A percentile compares a stretch with the other conserved stretches of the same genome.
phyloP scores from a whole-genome alignment of 2,329 filamentous ascomycete genomes.

The Aspergillus japonicus region DNA sequence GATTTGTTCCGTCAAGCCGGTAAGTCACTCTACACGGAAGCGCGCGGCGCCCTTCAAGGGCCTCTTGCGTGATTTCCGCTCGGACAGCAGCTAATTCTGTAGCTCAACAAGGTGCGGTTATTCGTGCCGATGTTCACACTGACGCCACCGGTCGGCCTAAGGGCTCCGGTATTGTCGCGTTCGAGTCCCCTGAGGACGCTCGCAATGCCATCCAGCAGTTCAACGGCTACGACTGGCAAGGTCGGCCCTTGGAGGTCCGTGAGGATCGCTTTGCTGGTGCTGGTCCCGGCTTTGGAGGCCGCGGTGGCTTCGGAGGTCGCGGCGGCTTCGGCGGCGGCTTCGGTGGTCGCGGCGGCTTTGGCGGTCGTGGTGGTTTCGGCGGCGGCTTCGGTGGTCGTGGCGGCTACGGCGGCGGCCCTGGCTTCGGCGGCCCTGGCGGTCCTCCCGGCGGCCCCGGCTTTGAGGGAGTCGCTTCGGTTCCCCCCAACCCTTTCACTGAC shows the following conservation, averaged over 20 bases:
- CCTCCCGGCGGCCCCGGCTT: conserved; percentile 38
- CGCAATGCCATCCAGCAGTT: conserved; percentile 96
- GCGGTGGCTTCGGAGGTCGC: conserved; percentile 46
- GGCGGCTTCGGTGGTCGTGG: conserved; percentile 52
- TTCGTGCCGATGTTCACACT: conserved; percentile 92
- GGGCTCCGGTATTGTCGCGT: conserved; percentile 94
- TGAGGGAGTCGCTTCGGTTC: conserved; percentile 51
- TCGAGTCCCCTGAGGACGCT: conserved; percentile 91
- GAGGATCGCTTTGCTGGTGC: conserved; percentile 87
- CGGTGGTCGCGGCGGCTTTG: conserved; percentile 51
- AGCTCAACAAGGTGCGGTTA: conserved; percentile 68
- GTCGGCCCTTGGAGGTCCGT: conserved; percentile 85
- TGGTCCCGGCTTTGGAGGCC: conserved; percentile 45
- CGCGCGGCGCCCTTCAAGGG: conserved; percentile 1
- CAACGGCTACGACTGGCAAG: conserved; percentile 99
- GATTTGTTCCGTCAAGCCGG: conserved; percentile 97
- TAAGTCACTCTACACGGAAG: conserved; percentile 53
- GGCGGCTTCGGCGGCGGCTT: conserved; percentile 53
- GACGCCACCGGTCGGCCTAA: conserved; percentile 91
- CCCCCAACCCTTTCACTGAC: conserved; percentile 88
- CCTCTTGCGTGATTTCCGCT: conserved; percentile 12
- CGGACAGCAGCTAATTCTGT: conserved; percentile 29
- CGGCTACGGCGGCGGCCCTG: conserved; percentile 55
- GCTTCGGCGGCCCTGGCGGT: conserved; percentile 44
- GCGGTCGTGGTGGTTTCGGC: conserved; percentile 56